These are phyloP conservation scores for Fraxinus americana DNA, from an alignment of 257 asterid species.

Conservation along the genomic window DNA sequence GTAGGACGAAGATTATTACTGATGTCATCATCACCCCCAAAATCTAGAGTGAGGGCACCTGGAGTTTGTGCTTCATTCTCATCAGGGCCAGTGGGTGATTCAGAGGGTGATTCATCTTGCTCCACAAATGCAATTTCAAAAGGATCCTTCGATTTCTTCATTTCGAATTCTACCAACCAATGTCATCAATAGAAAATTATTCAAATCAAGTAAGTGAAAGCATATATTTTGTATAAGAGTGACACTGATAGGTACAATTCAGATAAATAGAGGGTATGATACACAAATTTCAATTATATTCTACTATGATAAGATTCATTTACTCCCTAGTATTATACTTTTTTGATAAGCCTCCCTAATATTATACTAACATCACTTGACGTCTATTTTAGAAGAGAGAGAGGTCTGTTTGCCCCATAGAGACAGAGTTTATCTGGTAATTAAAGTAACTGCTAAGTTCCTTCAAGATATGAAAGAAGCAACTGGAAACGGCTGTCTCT, in stretches of 20 bases:
- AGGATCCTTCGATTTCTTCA: constrained; percentile 98
- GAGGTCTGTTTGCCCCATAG: too few species aligned
- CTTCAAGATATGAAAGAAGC: background rate
- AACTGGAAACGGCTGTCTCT: constrained; percentile 10
- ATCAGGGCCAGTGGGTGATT: constrained; percentile 72
- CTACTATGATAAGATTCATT: too few species aligned
- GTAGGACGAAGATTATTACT: constrained; percentile 35
- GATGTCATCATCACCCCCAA: constrained; percentile 37
- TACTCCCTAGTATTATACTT: too few species aligned
- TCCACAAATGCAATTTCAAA: constrained; percentile 87
- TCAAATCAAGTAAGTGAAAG: background rate
- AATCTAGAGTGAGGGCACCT: constrained; percentile 36
- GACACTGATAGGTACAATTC: too few species aligned
- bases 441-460: background rate
- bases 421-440: too few species aligned
- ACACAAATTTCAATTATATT: too few species aligned
- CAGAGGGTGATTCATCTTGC: constrained; percentile 88
- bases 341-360: too few species aligned
- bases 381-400: too few species aligned
- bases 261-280: too few species aligned
- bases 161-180: constrained; percentile 16
- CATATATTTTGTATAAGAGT: background rate
- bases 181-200: background rate
- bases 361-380: too few species aligned
- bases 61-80: constrained; percentile 63